Conservation (phyloP, 805 yeast species). For the Clavispora fructus region DNA sequence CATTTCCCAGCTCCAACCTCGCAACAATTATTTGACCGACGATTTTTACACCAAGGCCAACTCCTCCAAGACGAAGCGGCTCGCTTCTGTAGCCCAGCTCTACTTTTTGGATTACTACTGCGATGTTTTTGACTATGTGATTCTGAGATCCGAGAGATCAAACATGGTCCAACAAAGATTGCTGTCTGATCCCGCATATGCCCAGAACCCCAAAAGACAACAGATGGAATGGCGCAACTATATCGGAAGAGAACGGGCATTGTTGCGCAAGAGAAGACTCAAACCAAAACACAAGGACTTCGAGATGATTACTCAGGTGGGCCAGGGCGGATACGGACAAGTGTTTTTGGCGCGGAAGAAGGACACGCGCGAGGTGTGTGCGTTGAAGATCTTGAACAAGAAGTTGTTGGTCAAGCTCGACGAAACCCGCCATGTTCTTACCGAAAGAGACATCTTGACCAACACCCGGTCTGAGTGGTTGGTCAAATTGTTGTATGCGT, state of each 20-base stretch:
- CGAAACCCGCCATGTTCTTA: conserved; percentile 91
- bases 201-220: conserved; percentile 26
- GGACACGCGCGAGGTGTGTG: conserved; percentile 93
- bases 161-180: conserved; percentile 60
- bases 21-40: conserved; percentile 21
- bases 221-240: conserved; percentile 67
- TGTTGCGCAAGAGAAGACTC: conserved; percentile 79
- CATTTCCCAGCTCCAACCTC: conserved; percentile 30
- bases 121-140: conserved; percentile 90
- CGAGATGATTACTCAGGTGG: conserved; percentile 95
- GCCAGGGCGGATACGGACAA: conserved; percentile 99
- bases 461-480: conserved; percentile 95
- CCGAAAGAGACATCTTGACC: conserved; percentile 96
- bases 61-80: conserved; percentile 71
- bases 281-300: conserved; percentile 94
- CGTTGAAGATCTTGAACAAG: conserved; percentile 86
- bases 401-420: conserved; percentile 80
- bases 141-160: conserved; percentile 79
- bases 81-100: conserved; percentile 88
- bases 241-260: conserved; percentile 76
- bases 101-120: conserved; percentile 93
- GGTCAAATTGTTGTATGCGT: conserved; percentile 87
- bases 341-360: conserved; percentile 93
- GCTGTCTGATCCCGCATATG: conserved; percentile 44
- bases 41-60: conserved; percentile 58